Base-by-base conservation (phyloP, 352 stramenopile genomes). In the Globisporangium carolinianum region DNA sequence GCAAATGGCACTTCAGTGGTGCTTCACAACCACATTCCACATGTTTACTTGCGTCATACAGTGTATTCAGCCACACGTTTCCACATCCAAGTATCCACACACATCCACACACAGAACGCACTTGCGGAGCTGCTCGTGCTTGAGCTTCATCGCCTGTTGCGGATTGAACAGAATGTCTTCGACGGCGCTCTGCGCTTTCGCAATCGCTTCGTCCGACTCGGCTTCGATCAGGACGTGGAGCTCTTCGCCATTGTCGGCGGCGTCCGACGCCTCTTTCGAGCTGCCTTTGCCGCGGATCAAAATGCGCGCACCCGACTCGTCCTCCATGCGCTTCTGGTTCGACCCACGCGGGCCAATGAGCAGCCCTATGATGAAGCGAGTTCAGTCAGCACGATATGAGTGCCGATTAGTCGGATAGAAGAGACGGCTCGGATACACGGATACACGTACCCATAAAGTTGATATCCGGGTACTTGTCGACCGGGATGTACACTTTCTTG, bases 141-240 rank as follows among this genome's bases (percentile, higher is more conserved):
- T 97, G 49, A 97, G 81, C 37, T 85, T 83, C 73, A 95, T 88
- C 8, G 87, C 86, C 67, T 94, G 72, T 53, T 97, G 79, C 7
- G 91, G 90, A 67, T 98, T 95, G 68, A 95, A 96, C 3, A 98
- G 68, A 61, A 97, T 96, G 55, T 92, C 75, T 60, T 97, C 86
- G 10, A 97, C 83, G 5, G 92, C 83, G 43, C 69, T 80, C 50
- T 92, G 86, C 43, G 90, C 90, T 55, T 85, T 84, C 4, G 85
- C 84, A 47, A 98, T 87, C 1, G 87, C 68, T 56, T 97, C 86
- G 46, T 97, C 89, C 41, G 87, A 87, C 57, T 96, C 91, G 18
- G 83, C 90, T n/a, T 76, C 87, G 53, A 98, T 96, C 7, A 94
- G 63, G 46, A 97, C 90, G 63, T 97, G 90, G 4, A 97, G 73